These are phyloP conservation scores for Candida odintsovae DNA, from an alignment of 805 yeast genomes.

Conservation along the genomic window DNA sequence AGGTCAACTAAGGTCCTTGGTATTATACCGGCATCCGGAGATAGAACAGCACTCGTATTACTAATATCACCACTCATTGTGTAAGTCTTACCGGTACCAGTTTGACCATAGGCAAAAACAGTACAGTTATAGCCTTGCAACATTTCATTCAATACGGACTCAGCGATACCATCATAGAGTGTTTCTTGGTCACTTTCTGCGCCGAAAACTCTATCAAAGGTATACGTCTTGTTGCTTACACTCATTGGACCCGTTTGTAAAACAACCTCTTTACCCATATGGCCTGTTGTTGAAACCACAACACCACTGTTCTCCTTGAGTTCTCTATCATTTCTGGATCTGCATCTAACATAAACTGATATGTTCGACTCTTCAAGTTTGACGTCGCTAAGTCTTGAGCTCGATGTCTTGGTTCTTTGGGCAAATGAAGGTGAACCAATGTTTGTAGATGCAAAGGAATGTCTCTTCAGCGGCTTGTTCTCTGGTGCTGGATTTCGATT, in stretches of 20 bases:
- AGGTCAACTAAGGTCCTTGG: slow-evolving; percentile 54
- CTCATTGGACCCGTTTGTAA: slow-evolving; percentile 35
- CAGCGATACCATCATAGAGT: slow-evolving; percentile 60
- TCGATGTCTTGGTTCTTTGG: slow-evolving; percentile 20
- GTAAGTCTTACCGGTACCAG: slow-evolving; percentile 81
- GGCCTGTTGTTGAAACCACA: slow-evolving; percentile 45
- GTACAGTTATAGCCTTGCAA: slow-evolving; percentile 72
- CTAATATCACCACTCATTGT: slow-evolving; percentile 67
- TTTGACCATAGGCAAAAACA: slow-evolving; percentile 81
- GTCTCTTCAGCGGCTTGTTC: neutral
- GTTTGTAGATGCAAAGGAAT: slow-evolving; percentile 4
- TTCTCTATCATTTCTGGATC: slow-evolving; percentile 51
- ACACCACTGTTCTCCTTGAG: slow-evolving; percentile 49
- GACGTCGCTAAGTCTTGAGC: slow-evolving; percentile 9
- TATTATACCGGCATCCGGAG: slow-evolving; percentile 53
- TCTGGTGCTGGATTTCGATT: neutral
- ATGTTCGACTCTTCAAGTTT: slow-evolving; percentile 32
- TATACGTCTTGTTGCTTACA: slow-evolving; percentile 43
- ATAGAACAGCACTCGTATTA: slow-evolving; percentile 29
- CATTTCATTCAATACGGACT: slow-evolving; percentile 53
- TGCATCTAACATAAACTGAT: slow-evolving; percentile 50
- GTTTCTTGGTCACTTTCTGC: slow-evolving; percentile 70
- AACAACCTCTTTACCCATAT: slow-evolving; percentile 39
- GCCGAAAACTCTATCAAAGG: slow-evolving; percentile 76
- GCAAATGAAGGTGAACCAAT: slow-evolving; percentile 17